phyloP scores from a whole-genome alignment of 768 basidiomycete genomes.

The Phylloporus sp. region DNA sequence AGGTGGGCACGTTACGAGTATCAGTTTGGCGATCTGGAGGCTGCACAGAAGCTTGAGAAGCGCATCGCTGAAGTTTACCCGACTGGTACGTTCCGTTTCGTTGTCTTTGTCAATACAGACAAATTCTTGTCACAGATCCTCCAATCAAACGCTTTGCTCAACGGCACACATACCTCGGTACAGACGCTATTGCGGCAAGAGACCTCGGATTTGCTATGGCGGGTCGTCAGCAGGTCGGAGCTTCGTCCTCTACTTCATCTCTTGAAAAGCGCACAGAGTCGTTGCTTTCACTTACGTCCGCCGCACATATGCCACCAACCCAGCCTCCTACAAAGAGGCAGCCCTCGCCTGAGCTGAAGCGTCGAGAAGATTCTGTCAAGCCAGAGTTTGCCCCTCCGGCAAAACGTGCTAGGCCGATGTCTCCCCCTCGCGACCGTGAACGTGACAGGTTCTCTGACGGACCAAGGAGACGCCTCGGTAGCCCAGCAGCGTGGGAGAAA shows the following conservation, averaged over 20 bases:
- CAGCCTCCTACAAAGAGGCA: conserved; percentile 28
- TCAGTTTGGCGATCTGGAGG: conserved; percentile 87
- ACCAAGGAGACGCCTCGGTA: conserved; percentile 38
- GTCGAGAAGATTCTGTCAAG: conserved; percentile 39
- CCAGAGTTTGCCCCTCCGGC: conserved; percentile 37
- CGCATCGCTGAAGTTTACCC: conserved; percentile 87
- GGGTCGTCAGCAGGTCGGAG: conserved; percentile 22
- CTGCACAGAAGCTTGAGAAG: conserved; percentile 83
- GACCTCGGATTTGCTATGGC: conserved; percentile 79
- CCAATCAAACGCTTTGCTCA: conserved; percentile 90
- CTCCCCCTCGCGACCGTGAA: conserved; percentile 48
- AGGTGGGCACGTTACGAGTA: conserved; percentile 95
- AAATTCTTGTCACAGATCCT: conserved; percentile 49
- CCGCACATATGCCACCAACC: conserved; percentile 21
- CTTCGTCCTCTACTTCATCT: conserved; percentile 17
- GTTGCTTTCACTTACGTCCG: conserved; percentile 29
- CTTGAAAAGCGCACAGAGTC: conserved; percentile 36
- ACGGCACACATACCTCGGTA: conserved; percentile 63
- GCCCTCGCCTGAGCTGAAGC: conserved; percentile 34
- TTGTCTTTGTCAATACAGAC: background rate
- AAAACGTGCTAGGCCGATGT: conserved; percentile 43
- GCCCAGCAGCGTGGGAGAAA: conserved; percentile 39
- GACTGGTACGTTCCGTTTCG: conserved; percentile 48
- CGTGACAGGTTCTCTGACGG: conserved; percentile 38
- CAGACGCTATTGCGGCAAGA: conserved; percentile 82